phyloP scores from a whole-genome alignment of 345 rosid species.

The Rubroshorea leprosula region DNA sequence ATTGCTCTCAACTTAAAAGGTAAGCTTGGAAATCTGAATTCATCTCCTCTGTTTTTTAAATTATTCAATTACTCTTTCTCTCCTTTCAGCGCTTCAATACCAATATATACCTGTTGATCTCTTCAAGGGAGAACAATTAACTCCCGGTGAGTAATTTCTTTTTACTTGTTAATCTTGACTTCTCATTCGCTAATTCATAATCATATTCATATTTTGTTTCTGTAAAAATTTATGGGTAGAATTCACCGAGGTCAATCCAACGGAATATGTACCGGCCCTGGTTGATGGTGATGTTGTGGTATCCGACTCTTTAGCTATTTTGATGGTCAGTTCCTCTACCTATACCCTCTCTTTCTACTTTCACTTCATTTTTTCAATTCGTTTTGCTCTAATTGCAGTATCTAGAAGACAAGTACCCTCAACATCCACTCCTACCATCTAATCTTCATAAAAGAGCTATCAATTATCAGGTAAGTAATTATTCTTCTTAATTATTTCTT shows the following conservation, averaged over 20 bases:
- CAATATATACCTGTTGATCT: too few relatives aligned
- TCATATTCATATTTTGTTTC: background rate
- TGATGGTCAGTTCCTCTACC: slow-evolving; percentile 17
- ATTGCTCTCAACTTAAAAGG: slow-evolving; percentile 76
- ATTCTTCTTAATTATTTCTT: too few relatives aligned
- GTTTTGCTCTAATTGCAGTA: too few relatives aligned
- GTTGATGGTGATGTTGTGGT: slow-evolving; percentile 59
- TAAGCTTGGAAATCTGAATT: background rate
- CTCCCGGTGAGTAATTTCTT: slow-evolving; percentile 40
- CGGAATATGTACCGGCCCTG: slow-evolving; percentile 62
- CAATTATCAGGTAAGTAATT: too few relatives aligned
- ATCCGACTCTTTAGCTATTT: slow-evolving; percentile 66
- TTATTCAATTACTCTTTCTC: background rate
- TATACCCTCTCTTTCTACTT: too few relatives aligned
- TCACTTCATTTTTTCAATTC: too few relatives aligned
- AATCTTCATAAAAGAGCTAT: too few relatives aligned
- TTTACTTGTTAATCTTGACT: background rate
- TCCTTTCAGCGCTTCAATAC: slow-evolving; percentile 42
- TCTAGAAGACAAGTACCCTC: too few relatives aligned
- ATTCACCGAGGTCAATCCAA: slow-evolving; percentile 56
- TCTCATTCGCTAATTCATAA: background rate
- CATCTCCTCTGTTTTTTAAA: background rate
- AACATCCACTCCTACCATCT: too few relatives aligned
- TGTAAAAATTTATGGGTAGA: slow-evolving; percentile 29
- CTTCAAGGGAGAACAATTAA: slow-evolving; percentile 42